Evolutionary conservation across 1,139 yeast genomes (phyloP).

Genomic region (Candida gigantensis): DNA sequence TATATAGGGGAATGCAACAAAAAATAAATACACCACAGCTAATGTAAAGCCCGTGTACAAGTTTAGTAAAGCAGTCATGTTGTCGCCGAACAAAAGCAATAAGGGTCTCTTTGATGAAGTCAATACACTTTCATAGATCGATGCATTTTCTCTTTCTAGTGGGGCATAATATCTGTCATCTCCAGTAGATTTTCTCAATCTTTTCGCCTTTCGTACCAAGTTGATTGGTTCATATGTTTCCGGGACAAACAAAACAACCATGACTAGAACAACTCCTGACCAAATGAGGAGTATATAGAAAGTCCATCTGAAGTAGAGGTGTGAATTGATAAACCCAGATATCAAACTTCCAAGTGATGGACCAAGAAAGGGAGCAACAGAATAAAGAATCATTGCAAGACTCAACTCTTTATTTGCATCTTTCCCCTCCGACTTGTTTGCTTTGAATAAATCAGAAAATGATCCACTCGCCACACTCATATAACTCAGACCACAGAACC

Average conservation of each 20-base stretch:
- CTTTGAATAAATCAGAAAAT: constrained; percentile 32
- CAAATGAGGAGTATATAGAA: constrained; percentile 44
- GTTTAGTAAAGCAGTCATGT: constrained; percentile 62
- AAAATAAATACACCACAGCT: constrained; percentile 62
- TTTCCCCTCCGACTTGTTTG: constrained; percentile 13
- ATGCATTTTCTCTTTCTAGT: constrained; percentile 34
- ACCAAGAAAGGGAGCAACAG: constrained; percentile 34
- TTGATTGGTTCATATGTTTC: constrained; percentile 53
- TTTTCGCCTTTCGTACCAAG: constrained; percentile 45
- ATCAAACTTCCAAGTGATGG: constrained; percentile 37
- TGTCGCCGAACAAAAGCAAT: constrained; percentile 52
- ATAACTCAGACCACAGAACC: constrained; percentile 35
- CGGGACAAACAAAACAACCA: constrained; percentile 42
- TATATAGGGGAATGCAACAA: constrained; percentile 62
- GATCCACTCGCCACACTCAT: constrained; percentile 40
- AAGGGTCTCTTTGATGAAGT: constrained; percentile 55
- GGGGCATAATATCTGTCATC: constrained; percentile 46
- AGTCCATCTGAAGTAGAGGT: constrained; percentile 44
- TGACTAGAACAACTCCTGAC: constrained; percentile 30
- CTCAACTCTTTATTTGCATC: constrained; percentile 26
- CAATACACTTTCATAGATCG: constrained; percentile 31
- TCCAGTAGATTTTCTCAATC: constrained; percentile 49
- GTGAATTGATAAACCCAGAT: constrained; percentile 29
- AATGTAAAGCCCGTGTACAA: constrained; percentile 62
- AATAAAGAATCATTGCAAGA: constrained; percentile 29